A percentile compares a stretch with the other conserved stretches of the same genome.
phyloP scores from a whole-genome alignment of 768 basidiomycete genomes.

The Auricularia sp. region DNA sequence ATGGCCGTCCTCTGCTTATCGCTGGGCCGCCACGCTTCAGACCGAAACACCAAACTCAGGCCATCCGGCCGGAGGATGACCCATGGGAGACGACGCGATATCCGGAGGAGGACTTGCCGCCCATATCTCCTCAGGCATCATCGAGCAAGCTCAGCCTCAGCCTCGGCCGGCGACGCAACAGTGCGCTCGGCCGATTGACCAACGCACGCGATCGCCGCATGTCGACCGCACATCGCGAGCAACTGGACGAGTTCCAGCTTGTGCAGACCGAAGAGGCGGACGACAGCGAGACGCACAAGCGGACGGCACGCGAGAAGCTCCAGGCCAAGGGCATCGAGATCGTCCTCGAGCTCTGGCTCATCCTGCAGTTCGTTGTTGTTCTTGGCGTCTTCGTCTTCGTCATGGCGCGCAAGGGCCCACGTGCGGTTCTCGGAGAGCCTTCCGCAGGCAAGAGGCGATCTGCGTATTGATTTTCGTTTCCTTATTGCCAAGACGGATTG shows the following conservation, averaged over 20 bases:
- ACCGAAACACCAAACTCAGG: background rate
- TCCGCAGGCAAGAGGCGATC: background rate
- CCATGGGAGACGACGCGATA: constrained; percentile 14
- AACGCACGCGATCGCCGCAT: background rate
- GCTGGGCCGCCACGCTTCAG: background rate
- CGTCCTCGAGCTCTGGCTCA: constrained; percentile 70
- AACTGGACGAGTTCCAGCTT: background rate
- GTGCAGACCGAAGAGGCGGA: background rate
- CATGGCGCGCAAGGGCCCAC: constrained; percentile 70
- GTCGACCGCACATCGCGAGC: background rate
- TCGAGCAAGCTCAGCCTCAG: background rate
- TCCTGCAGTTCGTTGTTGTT: constrained; percentile 71
- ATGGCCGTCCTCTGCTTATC: background rate
- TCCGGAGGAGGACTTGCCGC: background rate
- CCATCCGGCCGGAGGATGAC: background rate
- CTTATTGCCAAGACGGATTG: too few relatives aligned
- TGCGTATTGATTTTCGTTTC: background rate
- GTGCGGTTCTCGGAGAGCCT: constrained; percentile 32
- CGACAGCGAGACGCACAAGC: constrained; percentile 1
- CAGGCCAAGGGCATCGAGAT: constrained; percentile 17
- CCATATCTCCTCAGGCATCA: background rate
- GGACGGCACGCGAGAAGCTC: constrained; percentile 8
- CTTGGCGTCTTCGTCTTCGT: constrained; percentile 70
- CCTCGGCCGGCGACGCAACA: constrained; percentile 1
- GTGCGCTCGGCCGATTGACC: background rate